Evolutionary conservation across 2,329 filamentous ascomycete species (phyloP).

Genomic region (Neoascochyta sp.): DNA sequence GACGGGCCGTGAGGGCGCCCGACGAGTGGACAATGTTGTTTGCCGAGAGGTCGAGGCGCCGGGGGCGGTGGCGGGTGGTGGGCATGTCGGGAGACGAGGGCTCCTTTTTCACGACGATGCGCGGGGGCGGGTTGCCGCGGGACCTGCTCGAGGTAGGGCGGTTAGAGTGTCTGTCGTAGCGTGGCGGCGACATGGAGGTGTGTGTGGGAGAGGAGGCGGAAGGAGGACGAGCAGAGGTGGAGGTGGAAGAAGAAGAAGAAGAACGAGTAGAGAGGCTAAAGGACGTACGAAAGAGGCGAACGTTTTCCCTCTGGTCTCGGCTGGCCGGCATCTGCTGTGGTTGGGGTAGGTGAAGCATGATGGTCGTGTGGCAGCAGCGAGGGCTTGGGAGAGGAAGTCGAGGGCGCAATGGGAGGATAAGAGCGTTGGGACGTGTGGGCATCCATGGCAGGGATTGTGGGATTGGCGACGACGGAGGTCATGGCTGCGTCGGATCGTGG

Average conservation of each 20-base stretch:
- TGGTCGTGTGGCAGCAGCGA: conserved; percentile 33
- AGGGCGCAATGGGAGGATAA: conserved; percentile 46
- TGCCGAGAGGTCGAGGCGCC: conserved; percentile 71
- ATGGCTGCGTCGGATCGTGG: conserved; percentile 35
- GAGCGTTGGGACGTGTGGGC: too few relatives aligned
- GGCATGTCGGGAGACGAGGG: conserved; percentile 78
- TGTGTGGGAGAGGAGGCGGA: conserved; percentile 21
- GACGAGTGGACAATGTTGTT: conserved; percentile 43
- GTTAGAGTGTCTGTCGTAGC: conserved; percentile 25
- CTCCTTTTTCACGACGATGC: conserved; percentile 96
- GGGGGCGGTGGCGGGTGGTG: conserved; percentile 68
- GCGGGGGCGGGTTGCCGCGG: conserved; percentile 56
- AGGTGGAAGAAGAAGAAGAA: conserved; percentile 22
- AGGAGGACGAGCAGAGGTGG: conserved; percentile 19
- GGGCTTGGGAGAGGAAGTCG: conserved; percentile 38
- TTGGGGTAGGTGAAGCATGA: conserved; percentile 41
- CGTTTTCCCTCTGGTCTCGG: conserved; percentile 50
- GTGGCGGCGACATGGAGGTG: conserved; percentile 28
- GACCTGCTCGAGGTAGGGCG: conserved; percentile 47
- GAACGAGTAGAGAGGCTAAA: conserved; percentile 24
- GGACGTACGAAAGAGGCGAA: conserved; percentile 51
- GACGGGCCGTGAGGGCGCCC: conserved; percentile 58
- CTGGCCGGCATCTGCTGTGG: conserved; percentile 37
- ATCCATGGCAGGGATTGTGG: conserved; percentile 40
- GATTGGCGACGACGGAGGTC: conserved; percentile 47